Conservation (phyloP, 257 asterid genomes). For the Thymus mandschuricus region DNA sequence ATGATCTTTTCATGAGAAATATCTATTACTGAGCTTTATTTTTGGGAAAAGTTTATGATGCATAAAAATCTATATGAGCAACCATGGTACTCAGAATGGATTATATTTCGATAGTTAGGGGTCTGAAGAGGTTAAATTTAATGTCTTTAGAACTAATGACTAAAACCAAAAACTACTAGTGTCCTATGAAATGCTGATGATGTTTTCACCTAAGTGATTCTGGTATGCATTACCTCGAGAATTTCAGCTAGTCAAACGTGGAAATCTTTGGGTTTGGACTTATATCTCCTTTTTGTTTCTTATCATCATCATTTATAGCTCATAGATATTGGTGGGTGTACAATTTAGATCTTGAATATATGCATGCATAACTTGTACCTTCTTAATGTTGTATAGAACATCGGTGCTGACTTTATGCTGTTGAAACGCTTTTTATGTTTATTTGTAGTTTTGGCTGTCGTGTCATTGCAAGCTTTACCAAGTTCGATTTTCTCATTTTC, state of each 20-base stretch:
- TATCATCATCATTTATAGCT: conserved; percentile 7
- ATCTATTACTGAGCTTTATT: background rate
- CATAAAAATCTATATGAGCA: too few species aligned
- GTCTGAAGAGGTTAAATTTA: too few species aligned
- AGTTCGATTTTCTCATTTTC: conserved; percentile 6
- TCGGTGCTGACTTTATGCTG: background rate
- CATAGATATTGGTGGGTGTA: background rate
- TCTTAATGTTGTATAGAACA: background rate
- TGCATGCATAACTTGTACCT: conserved; percentile 4
- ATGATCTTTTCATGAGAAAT: conserved; percentile 19
- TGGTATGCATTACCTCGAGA: background rate
- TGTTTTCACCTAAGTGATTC: conserved; percentile 1
- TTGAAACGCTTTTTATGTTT: background rate
- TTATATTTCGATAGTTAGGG: too few species aligned
- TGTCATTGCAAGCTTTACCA: background rate
- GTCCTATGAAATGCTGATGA: background rate
- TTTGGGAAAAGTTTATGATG: too few species aligned
- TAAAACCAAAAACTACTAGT: conserved; percentile 13
- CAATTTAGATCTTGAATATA: conserved; percentile 2
- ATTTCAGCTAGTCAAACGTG: background rate
- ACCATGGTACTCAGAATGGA: too few species aligned
- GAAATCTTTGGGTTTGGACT: background rate
- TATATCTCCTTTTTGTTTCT: background rate
- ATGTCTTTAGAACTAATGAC: background rate
- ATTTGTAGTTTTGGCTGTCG: background rate